phyloP scores from a whole-genome alignment of 2,329 filamentous ascomycete species.

The Calonectria hongkongensis region DNA sequence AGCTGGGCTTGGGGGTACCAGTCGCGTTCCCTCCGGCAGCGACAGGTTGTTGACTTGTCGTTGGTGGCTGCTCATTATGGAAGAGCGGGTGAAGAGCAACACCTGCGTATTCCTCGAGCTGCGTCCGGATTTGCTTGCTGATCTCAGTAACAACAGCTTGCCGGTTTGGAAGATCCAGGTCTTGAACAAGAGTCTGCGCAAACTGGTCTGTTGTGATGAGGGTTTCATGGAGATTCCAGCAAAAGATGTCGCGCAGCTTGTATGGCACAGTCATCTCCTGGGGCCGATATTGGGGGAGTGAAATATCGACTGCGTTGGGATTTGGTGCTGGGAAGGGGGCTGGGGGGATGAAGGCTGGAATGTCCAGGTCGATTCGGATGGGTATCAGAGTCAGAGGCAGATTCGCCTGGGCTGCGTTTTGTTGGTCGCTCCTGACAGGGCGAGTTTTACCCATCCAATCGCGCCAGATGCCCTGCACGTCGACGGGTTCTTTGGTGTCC shows the following conservation, averaged over 20 bases:
- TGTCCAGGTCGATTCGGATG: constrained; percentile 96
- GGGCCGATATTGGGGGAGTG: constrained; percentile 84
- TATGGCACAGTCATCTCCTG: constrained; percentile 89
- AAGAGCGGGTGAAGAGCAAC: constrained; percentile 96
- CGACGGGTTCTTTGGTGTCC: constrained; percentile 85
- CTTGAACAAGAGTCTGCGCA: constrained; percentile 91
- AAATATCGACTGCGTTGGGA: constrained; percentile 80
- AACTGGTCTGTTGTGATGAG: constrained; percentile 97
- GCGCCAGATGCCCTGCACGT: constrained; percentile 92
- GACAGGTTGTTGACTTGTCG: constrained; percentile 48
- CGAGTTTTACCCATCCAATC: constrained; percentile 93
- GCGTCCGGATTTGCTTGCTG: constrained; percentile 94
- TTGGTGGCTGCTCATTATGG: constrained; percentile 72
- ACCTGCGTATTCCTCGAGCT: constrained; percentile 96
- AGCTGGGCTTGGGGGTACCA: constrained; percentile 56
- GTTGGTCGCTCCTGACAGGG: constrained; percentile 73
- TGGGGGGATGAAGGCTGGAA: constrained; percentile 83
- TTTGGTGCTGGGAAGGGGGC: constrained; percentile 79
- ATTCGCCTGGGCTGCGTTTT: constrained; percentile 79
- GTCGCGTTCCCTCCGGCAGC: constrained; percentile 42
- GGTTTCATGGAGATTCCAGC: constrained; percentile 98
- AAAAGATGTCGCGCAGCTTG: constrained; percentile 93
- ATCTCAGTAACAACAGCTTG: constrained; percentile 84
- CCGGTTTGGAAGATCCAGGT: constrained; percentile 91
- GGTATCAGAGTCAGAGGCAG: constrained; percentile 94